Base-by-base conservation (phyloP, 2,329 filamentous ascomycete genomes). In the Colletotrichum eremochloae region DNA sequence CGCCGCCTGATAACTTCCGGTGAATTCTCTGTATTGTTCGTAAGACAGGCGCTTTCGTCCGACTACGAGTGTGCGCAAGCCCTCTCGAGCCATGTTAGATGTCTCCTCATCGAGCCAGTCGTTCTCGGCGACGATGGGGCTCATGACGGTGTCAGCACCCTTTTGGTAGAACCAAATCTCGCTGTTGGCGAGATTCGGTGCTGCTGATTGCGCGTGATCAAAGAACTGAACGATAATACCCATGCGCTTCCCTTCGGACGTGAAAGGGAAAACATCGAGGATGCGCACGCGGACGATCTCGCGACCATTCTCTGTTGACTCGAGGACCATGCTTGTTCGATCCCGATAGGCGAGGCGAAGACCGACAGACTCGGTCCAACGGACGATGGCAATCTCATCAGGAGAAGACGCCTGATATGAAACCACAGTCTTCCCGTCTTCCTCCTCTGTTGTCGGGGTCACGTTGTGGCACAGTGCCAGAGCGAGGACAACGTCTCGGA, bases 161-260 rank as follows among this genome's bases (percentile, higher is more conserved):
- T 99, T 99, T 78, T 99, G 95, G 79, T 96, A 98, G 83, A 99
- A 99, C 93, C 96, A 98, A 40, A 98, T 96, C 79, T 98, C 96
- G 18, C 93, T 91, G 58, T 86, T 86, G 14, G 86, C 85, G 14
- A 89, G 82, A 50, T 84, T 82, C 0, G 84, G 82, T 8, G 80
- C 76, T 1, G 87, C 84, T 3, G 87, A 80, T 2, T 88, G 83
- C 1, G 86, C 85, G 42, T 86, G 85, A 18, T 92, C 89, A 38
- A 91, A 87, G 78, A 98, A 98, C 76, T 95, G 93, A 29, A 98
- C 94, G 73, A 99, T 92, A 71, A 99, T 96, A 12, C 97, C 96
- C 96, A 99, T 99, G 64, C 96, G 91, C 83, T 99, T 99, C 76
- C 96, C 96, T 75, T 98, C 96, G 0, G 95, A 98, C 0, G 96